Evolutionary conservation across 495 filamentous ascomycete species (phyloP).

Genomic region (Daldinia vernicosa): DNA sequence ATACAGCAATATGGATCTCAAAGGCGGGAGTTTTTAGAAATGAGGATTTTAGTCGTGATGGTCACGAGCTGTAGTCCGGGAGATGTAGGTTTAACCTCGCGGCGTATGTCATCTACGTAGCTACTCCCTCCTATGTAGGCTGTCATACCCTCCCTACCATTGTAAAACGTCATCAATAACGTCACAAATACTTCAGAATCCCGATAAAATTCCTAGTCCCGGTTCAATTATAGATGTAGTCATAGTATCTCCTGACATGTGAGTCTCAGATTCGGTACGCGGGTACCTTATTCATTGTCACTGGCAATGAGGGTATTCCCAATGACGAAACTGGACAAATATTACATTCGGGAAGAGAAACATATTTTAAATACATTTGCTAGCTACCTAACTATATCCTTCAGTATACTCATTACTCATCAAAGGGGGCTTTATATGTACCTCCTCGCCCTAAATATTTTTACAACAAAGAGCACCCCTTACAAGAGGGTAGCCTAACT

Average conservation of each 20-base stretch:
- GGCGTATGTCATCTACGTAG: background rate
- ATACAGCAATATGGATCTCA: background rate
- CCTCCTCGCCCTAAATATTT: background rate
- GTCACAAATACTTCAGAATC: conserved; percentile 30
- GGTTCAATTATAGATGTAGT: background rate
- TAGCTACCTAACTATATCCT: background rate
- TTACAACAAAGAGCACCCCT: background rate
- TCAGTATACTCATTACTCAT: background rate
- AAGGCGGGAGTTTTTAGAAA: background rate
- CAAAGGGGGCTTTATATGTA: background rate
- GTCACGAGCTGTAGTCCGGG: conserved; percentile 1
- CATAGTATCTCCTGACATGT: background rate
- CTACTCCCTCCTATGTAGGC: background rate
- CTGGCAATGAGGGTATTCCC: conserved; percentile 14
- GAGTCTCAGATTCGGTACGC: background rate
- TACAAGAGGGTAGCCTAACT: background rate
- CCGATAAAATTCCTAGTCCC: conserved; percentile 3
- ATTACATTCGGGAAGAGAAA: background rate
- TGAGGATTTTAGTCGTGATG: background rate
- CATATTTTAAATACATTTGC: background rate
- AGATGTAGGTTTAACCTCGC: background rate
- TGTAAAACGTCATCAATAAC: conserved; percentile 39
- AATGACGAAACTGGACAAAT: background rate
- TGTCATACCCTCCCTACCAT: conserved; percentile 30
- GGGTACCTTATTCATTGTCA: background rate